Percentiles rank a stretch among this genome's conserved stretches.
These are phyloP conservation scores for Anacardium occidentale DNA, from an alignment of 345 rosid species.

Conservation along the genomic window DNA sequence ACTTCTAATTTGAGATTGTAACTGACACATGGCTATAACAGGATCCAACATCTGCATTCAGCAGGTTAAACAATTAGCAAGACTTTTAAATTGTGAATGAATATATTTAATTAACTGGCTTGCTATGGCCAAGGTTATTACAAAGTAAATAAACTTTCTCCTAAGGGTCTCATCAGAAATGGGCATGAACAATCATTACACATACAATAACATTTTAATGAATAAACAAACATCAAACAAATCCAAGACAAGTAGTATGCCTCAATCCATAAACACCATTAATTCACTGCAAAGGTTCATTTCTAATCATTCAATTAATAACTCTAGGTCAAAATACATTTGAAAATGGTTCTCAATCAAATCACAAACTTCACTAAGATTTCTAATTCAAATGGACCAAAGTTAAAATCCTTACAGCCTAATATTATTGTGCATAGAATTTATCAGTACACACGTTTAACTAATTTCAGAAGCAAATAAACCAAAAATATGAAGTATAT, in stretches of 20 bases:
- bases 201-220: background rate
- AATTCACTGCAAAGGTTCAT: background rate
- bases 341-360: background rate
- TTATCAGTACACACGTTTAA: background rate
- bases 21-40: conserved; percentile 34
- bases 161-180: background rate
- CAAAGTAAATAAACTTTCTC: background rate
- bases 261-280: conserved; percentile 7
- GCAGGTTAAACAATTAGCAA: conserved; percentile 1
- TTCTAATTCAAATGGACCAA: background rate
- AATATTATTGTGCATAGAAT: background rate
- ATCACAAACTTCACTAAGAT: background rate
- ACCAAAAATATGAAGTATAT: background rate
- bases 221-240: background rate
- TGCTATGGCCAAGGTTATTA: background rate
- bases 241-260: background rate
- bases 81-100: conserved; percentile 7
- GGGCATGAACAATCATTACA: background rate
- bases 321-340: background rate
- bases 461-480: background rate
- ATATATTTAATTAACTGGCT: background rate
- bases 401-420: background rate
- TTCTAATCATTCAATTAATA: background rate
- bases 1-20: conserved; percentile 30
- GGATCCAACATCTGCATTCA: conserved; percentile 50